These are phyloP conservation scores for Zygoascus biomembranicola DNA, from an alignment of 805 yeast genomes.

Conservation along the genomic window DNA sequence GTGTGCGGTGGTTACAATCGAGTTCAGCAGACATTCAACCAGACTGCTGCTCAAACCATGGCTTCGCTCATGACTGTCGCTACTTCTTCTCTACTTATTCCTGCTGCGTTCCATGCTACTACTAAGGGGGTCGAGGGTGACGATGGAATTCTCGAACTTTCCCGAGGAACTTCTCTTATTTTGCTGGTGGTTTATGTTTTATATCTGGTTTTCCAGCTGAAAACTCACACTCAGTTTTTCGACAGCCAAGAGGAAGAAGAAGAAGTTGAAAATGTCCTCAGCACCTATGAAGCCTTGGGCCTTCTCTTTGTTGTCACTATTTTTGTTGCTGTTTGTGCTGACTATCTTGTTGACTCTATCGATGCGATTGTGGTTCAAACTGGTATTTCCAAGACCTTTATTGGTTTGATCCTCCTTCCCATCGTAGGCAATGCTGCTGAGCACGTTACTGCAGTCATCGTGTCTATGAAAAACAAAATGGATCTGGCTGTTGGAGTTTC, in stretches of 20 bases:
- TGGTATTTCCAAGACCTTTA: constrained; percentile 88
- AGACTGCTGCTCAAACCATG: constrained; percentile 98
- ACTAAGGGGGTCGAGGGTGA: constrained; percentile 27
- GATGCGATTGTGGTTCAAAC: constrained; percentile 78
- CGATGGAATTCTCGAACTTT: constrained; percentile 53
- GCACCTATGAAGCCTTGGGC: constrained; percentile 45
- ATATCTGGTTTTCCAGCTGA: constrained; percentile 79
- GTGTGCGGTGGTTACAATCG: constrained; percentile 86
- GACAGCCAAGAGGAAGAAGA: constrained; percentile 40
- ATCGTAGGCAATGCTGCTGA: constrained; percentile 99
- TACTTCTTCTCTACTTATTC: constrained; percentile 79
- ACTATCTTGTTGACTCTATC: constrained; percentile 85
- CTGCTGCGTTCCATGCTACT: constrained; percentile 92
- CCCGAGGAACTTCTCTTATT: constrained; percentile 80
- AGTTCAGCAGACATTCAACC: constrained; percentile 81
- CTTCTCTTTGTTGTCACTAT: constrained; percentile 59
- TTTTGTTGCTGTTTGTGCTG: constrained; percentile 84
- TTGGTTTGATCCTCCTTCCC: constrained; percentile 88
- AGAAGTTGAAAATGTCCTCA: constrained; percentile 36
- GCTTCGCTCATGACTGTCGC: constrained; percentile 86
- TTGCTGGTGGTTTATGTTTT: constrained; percentile 68
- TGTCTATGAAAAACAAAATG: constrained; percentile 94
- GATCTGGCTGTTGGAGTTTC: constrained; percentile 97
- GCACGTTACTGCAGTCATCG: constrained; percentile 93
- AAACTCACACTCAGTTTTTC: constrained; percentile 73